A percentile compares a stretch with the other conserved stretches of the same genome.
Evolutionary conservation across 352 stramenopile species (phyloP).

Genomic region (Aphanomyces stellatus): DNA sequence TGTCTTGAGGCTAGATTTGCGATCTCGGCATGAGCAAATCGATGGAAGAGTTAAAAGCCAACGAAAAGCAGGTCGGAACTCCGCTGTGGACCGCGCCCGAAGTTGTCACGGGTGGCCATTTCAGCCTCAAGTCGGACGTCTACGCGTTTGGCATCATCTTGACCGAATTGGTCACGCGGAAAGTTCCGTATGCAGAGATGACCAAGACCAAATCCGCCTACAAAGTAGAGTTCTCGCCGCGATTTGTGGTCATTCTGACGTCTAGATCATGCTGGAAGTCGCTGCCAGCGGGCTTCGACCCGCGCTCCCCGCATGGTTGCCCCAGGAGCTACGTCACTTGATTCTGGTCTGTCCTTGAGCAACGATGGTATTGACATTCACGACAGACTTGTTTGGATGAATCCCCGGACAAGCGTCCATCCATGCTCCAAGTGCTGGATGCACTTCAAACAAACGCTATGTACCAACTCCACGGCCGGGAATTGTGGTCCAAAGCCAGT

Average conservation of each 20-base stretch:
- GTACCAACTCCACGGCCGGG: not conserved
- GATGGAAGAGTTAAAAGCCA: conserved; percentile 2
- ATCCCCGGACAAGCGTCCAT: not conserved
- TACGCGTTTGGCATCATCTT: conserved; percentile 26
- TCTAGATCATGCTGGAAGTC: conserved; percentile 20
- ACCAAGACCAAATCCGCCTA: not conserved
- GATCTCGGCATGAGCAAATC: conserved; percentile 16
- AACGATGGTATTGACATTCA: not conserved
- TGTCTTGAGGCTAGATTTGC: conserved; percentile 9
- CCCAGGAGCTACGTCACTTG: not conserved
- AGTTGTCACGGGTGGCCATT: conserved; percentile 22
- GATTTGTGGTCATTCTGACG: not conserved
- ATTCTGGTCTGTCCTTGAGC: not conserved
- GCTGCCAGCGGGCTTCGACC: conserved; percentile 5
- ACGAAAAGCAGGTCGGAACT: conserved; percentile 18
- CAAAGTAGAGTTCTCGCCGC: not conserved
- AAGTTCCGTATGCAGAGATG: conserved; percentile 6
- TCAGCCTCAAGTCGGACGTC: conserved; percentile 25
- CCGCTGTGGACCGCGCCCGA: conserved; percentile 24
- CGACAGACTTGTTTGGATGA: not conserved
- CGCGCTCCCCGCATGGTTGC: not conserved
- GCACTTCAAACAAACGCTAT: conserved; percentile 1
- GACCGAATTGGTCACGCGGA: conserved; percentile 19
- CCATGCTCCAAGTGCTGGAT: conserved; percentile 2
- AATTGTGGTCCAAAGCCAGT: not conserved